A percentile compares a stretch with the other conserved stretches of the same genome.
Conservation (phyloP, 352 stramenopile species). For the Phytophthora palmivora region DNA sequence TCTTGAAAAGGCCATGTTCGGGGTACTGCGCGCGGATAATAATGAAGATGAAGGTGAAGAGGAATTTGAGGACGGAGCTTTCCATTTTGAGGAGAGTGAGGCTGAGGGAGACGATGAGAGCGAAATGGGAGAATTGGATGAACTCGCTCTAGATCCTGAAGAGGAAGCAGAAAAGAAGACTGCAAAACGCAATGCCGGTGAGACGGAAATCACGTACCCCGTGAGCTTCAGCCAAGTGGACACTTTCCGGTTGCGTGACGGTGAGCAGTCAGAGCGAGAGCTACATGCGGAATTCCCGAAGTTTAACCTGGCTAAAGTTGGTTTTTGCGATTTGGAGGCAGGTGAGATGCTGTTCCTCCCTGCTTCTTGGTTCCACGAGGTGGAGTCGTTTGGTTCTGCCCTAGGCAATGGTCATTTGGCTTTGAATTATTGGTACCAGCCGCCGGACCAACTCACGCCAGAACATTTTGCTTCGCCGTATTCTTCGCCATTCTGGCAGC, state of each 20-base stretch:
- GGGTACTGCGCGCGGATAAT: constrained; percentile 70
- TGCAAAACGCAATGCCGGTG: constrained; percentile 34
- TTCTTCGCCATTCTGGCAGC: constrained; percentile 77
- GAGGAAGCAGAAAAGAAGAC: constrained; percentile 39
- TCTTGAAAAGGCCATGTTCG: constrained; percentile 80
- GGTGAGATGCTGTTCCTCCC: constrained; percentile 98
- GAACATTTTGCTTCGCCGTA: constrained; percentile 74
- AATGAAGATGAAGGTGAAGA: constrained; percentile 52
- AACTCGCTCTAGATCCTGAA: constrained; percentile 55
- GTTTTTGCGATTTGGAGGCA: constrained; percentile 81
- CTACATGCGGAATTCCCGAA: constrained; percentile 65
- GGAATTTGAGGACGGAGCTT: constrained; percentile 60
- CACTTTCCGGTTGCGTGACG: constrained; percentile 47
- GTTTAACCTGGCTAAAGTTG: constrained; percentile 62
- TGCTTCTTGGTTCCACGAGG: constrained; percentile 98
- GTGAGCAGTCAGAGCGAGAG: constrained; percentile 31
- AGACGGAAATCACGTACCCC: constrained; percentile 71
- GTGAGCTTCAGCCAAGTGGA: constrained; percentile 85
- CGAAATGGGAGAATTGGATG: constrained; percentile 53
- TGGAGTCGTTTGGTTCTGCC: constrained; percentile 83
- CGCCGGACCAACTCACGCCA: constrained; percentile 60
- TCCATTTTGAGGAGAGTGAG: constrained; percentile 68
- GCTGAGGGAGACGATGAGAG: constrained; percentile 58
- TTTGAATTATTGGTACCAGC: constrained; percentile 92
- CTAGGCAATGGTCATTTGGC: constrained; percentile 74